Evolutionary conservation across 805 yeast species (phyloP).

Genomic region (Candida vartiovaarae): DNA sequence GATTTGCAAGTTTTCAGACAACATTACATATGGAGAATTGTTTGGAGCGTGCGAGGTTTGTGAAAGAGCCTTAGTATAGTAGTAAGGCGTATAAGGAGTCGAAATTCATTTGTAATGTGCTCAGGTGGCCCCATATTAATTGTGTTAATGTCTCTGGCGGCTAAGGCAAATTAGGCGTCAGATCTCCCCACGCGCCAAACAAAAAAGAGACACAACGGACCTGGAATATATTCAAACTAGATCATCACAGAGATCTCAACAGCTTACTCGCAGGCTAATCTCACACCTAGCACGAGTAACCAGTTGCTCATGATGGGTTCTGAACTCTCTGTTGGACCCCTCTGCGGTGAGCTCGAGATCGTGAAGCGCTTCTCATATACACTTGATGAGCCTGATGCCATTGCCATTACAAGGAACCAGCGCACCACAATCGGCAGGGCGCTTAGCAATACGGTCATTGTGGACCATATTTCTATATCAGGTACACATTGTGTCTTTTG

Average conservation of each 20-base stretch:
- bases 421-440: slow-evolving; percentile 39
- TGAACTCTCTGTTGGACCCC: not conserved
- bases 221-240: too few species aligned
- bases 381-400: slow-evolving; percentile 4
- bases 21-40: too few species aligned
- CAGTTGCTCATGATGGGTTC: not conserved
- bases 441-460: slow-evolving; percentile 24
- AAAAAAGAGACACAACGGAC: too few species aligned
- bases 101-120: too few species aligned
- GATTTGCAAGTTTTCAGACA: too few species aligned
- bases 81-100: too few species aligned
- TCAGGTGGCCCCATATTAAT: not conserved
- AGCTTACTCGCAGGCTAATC: too few species aligned
- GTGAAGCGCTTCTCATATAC: not conserved
- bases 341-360: slow-evolving; percentile 11
- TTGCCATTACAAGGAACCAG: slow-evolving; percentile 25
- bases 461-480: slow-evolving; percentile 36
- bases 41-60: too few species aligned
- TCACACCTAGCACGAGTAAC: too few species aligned
- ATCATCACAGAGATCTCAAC: too few species aligned
- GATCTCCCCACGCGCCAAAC: too few species aligned
- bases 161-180: not conserved
- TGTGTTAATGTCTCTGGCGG: not conserved
- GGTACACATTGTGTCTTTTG: slow-evolving; percentile 41
- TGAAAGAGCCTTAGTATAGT: too few species aligned